Base-by-base conservation (phyloP, 805 yeast species). In the Saturnispora zaruensis region DNA sequence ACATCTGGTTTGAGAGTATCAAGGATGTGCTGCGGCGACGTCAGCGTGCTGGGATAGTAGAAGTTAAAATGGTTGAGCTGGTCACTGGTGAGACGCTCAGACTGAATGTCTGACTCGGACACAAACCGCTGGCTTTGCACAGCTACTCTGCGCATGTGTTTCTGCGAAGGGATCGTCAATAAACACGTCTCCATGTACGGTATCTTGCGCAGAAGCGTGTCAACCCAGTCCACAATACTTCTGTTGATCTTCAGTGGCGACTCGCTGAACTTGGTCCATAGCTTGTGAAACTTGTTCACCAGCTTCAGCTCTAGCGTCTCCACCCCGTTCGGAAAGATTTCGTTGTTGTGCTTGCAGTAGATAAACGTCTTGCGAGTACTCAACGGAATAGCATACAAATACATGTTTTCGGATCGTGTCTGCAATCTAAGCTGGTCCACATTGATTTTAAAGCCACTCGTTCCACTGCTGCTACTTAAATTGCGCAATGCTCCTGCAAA, bases 101-200 rank as follows among this genome's bases (percentile, higher is more conserved):
- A 43, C 21, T 49, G 23, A 9, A 53, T 50, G 37, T 50, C 46
- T 14, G 53, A 43, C 33, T 49, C 42, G 3, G 46, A 44, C 5
- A 52, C 44, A 34, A 18, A 38, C 9, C 44, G 21, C 3, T 24
- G 13, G 14, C 32, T 33, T 13, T 50, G 53, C 46, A 45, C 54
- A 57, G 50, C 56, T 51, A 72, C 75, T 38, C 87, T 67, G 33
- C 80, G 66, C 65, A 86, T 74, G 33, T 82, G 70, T 34, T 69
- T 66, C 51, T 77, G 75, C 3, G 89, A 79, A 1, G 98, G 97
- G 23, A 91, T 77, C 2, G 91, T 77, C 53, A 79, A 72, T 52
- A 90, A 69, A 43, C 88, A 77, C 58, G 78, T 76, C 60, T 90
- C 98, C 55, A 82, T 81, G 78, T 91, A 90, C 2, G 91, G 87